Conservation (phyloP, 257 asterid genomes). For the Solanum tarapatanum region DNA sequence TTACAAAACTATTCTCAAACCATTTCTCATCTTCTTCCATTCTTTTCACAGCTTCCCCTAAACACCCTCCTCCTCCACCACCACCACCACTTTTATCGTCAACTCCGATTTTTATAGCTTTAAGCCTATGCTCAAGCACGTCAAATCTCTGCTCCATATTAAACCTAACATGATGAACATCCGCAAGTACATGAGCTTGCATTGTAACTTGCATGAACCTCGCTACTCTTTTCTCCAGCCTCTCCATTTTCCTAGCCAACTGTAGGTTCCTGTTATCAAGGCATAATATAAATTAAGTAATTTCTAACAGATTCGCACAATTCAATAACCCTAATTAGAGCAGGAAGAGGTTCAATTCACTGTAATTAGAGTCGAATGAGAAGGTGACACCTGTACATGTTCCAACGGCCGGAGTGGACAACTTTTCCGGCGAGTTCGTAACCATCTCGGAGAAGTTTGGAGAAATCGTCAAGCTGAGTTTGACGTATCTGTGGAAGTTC, state of each 20-base stretch:
- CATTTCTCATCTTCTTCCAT: conserved; percentile 59
- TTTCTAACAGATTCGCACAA: background rate
- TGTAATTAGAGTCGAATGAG: background rate
- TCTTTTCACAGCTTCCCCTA: conserved; percentile 74
- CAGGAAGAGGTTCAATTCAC: background rate
- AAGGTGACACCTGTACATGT: conserved; percentile 27
- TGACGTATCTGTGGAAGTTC: conserved; percentile 81
- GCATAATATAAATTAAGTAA: background rate
- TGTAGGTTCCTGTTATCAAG: conserved; percentile 23
- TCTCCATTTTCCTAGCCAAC: conserved; percentile 70
- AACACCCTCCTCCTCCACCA: conserved; percentile 37
- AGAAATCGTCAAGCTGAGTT: conserved; percentile 61
- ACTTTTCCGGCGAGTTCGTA: conserved; percentile 54
- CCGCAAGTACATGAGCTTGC: conserved; percentile 85
- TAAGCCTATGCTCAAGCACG: conserved; percentile 62
- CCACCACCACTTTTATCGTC: conserved; percentile 24
- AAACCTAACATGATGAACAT: conserved; percentile 69
- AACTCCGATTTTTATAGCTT: conserved; percentile 62
- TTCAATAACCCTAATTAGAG: background rate
- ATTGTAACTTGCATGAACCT: conserved; percentile 45
- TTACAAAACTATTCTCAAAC: conserved; percentile 51
- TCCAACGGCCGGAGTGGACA: conserved; percentile 58
- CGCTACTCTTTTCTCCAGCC: conserved; percentile 47
- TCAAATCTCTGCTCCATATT: conserved; percentile 64
- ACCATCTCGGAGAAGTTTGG: conserved; percentile 48